Evolutionary conservation across 805 yeast genomes (phyloP).

Genomic region (Ogataea polymorpha): DNA sequence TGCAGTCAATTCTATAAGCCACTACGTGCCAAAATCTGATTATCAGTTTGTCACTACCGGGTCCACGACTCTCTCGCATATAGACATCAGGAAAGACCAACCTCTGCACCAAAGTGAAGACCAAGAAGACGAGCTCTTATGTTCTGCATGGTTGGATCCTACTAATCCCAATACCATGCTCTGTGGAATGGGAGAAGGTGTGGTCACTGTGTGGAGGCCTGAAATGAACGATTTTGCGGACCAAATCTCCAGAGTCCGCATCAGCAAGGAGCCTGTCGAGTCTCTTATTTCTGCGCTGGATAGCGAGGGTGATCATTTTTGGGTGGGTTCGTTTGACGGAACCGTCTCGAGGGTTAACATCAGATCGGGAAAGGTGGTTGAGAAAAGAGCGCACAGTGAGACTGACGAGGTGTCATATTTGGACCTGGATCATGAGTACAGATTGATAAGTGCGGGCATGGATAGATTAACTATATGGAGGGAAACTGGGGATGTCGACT

Average conservation of each 20-base stretch:
- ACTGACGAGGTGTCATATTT: constrained; percentile 73
- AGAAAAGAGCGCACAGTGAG: constrained; percentile 61
- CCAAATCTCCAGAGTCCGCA: constrained; percentile 73
- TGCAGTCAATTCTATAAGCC: constrained; percentile 70
- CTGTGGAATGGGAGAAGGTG: constrained; percentile 91
- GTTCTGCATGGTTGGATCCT: constrained; percentile 66
- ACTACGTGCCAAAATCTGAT: constrained; percentile 65
- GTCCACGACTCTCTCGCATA: constrained; percentile 72
- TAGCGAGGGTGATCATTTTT: constrained; percentile 51
- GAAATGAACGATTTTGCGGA: constrained; percentile 66
- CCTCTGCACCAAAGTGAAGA: constrained; percentile 72
- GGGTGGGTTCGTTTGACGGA: constrained; percentile 84
- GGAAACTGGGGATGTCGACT: constrained; percentile 19
- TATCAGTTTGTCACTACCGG: constrained; percentile 81
- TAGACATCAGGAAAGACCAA: constrained; percentile 64
- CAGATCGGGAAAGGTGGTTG: constrained; percentile 59
- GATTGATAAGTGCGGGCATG: constrained; percentile 82
- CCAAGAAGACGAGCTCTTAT: constrained; percentile 89
- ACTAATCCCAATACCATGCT: constrained; percentile 48
- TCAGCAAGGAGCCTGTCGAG: constrained; percentile 66
- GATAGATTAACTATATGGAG: constrained; percentile 78
- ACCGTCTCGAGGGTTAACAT: constrained; percentile 63
- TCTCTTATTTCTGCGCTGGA: constrained; percentile 58
- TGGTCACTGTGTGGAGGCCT: constrained; percentile 82
- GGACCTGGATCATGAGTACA: constrained; percentile 78